Percentiles rank a stretch among this genome's conserved stretches.
Conservation (phyloP, 495 filamentous ascomycete species). For the Trichoderma parareesei region DNA sequence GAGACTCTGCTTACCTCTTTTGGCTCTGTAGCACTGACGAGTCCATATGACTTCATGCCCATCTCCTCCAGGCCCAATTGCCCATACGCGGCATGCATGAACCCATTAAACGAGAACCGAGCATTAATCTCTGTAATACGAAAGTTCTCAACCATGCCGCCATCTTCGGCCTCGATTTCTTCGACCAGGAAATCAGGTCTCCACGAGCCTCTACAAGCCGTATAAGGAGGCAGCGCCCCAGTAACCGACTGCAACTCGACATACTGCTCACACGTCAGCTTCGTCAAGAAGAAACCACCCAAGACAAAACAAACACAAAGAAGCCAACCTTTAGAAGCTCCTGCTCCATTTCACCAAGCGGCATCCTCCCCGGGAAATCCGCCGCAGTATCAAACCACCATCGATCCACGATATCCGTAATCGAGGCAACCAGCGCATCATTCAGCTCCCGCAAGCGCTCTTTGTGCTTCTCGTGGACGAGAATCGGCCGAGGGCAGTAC, state of each 20-base stretch:
- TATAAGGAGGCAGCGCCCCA: conserved; percentile 4
- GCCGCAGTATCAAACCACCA: conserved; percentile 34
- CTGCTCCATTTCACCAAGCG: conserved; percentile 29
- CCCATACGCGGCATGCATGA: conserved; percentile 19
- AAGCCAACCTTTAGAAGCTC: conserved; percentile 19
- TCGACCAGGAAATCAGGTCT: conserved; percentile 40
- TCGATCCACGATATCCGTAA: conserved; percentile 32
- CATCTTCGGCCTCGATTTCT: conserved; percentile 11
- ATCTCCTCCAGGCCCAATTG: conserved; percentile 18
- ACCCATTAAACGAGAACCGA: conserved; percentile 35
- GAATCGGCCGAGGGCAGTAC: neutral
- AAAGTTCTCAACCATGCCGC: conserved; percentile 18
- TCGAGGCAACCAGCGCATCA: conserved; percentile 23
- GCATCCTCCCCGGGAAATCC: conserved; percentile 31
- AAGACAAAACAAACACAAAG: neutral
- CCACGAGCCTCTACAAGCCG: conserved; percentile 26
- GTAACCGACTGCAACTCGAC: neutral
- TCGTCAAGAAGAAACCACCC: neutral
- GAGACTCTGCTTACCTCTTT: neutral
- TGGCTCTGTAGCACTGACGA: neutral
- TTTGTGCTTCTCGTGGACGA: neutral
- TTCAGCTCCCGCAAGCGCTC: conserved; percentile 20
- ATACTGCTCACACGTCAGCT: neutral
- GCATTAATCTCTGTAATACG: conserved; percentile 41
- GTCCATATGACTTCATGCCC: neutral